These are phyloP conservation scores for Triticum urartu DNA, from an alignment of 176 grass and related monocot genomes.

Conservation along the genomic window DNA sequence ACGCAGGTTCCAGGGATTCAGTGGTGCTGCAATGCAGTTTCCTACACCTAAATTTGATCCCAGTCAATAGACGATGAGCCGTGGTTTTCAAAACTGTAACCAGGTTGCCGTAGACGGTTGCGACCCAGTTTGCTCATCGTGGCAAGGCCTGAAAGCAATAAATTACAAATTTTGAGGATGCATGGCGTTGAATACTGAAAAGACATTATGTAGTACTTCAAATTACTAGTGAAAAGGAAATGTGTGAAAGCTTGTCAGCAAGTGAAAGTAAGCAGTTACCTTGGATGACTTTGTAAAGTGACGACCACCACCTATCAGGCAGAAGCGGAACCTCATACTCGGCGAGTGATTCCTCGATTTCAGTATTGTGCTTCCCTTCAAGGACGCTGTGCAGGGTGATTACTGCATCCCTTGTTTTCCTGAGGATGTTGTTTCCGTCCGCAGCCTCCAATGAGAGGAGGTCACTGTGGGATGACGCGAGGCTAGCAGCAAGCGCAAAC, in stretches of 20 bases:
- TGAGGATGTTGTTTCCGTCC: slow-evolving; percentile 73
- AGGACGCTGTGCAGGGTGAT: slow-evolving; percentile 86
- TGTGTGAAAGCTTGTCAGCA: neutral
- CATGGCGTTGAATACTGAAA: neutral
- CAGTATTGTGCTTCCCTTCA: slow-evolving; percentile 72
- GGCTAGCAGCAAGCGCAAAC: slow-evolving; percentile 68
- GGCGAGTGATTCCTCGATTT: slow-evolving; percentile 77
- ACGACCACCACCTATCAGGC: slow-evolving; percentile 87
- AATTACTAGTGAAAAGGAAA: neutral
- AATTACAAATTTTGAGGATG: neutral
- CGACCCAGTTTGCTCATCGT: slow-evolving; percentile 73
- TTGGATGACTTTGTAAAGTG: slow-evolving; percentile 94
- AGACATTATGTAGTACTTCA: neutral
- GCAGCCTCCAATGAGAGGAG: slow-evolving; percentile 65
- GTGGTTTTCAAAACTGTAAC: slow-evolving; percentile 61
- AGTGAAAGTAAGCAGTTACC: slow-evolving; percentile 36
- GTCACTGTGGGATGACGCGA: slow-evolving; percentile 82
- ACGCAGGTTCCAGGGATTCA: neutral
- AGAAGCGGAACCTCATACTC: slow-evolving; percentile 64
- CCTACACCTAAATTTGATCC: slow-evolving; percentile 53
- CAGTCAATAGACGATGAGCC: slow-evolving; percentile 51
- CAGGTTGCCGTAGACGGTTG: slow-evolving; percentile 59
- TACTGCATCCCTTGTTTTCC: slow-evolving; percentile 88
- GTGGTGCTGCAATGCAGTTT: neutral
- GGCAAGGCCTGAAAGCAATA: slow-evolving; percentile 69